Evolutionary conservation across 2,329 filamentous ascomycete genomes (phyloP).

Genomic region (Botrytis elliptica): DNA sequence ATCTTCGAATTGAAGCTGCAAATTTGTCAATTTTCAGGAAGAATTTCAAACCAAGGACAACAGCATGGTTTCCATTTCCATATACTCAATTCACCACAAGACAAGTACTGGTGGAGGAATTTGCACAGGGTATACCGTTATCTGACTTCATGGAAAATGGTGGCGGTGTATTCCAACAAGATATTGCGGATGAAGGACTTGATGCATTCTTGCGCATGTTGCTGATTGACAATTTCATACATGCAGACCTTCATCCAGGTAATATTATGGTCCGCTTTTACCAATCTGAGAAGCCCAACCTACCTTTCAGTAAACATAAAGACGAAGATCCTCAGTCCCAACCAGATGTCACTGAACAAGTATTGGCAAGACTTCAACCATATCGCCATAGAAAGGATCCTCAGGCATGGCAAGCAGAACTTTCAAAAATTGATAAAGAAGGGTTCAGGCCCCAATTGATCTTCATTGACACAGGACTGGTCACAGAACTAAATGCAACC

Average conservation of each 20-base stretch:
- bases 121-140: conserved; percentile 89
- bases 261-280: conserved; percentile 99
- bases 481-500: conserved; percentile 84
- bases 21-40: conserved; percentile 86
- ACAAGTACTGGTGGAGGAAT: conserved; percentile 91
- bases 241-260: conserved; percentile 92
- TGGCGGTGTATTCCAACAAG: conserved; percentile 86
- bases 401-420: conserved; percentile 69
- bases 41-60: conserved; percentile 85
- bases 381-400: conserved; percentile 61
- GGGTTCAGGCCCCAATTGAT: conserved; percentile 92
- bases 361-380: conserved; percentile 76
- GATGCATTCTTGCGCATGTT: conserved; percentile 97
- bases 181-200: conserved; percentile 91
- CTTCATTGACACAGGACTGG: conserved; percentile 94
- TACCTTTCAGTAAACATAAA: conserved; percentile 49
- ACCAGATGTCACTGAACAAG: conserved; percentile 81
- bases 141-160: conserved; percentile 88
- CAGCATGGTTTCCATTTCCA: conserved; percentile 95
- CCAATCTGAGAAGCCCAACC: conserved; percentile 69
- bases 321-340: conserved; percentile 46
- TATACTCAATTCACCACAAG: conserved; percentile 91
- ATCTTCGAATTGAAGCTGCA: conserved; percentile 89
- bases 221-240: conserved; percentile 94
- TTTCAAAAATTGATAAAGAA: conserved; percentile 76